Evolutionary conservation across 371 early-diverging fungal species (phyloP).

Genomic region (Mortierella sp.): DNA sequence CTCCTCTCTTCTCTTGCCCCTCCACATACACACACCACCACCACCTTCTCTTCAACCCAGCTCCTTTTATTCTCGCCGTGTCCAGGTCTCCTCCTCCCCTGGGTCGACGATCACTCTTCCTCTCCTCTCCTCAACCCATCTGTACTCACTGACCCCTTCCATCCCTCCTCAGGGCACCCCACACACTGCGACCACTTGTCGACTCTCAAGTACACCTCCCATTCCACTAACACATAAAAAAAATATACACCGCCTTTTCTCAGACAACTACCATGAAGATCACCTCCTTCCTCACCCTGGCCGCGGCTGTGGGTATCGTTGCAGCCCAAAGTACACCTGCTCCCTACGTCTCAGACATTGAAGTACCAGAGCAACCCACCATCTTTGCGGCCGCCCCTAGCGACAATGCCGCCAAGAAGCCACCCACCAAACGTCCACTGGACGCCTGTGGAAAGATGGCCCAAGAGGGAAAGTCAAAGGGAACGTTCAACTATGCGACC

Average conservation of each 20-base stretch:
- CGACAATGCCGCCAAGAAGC: not conserved
- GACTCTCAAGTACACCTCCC: not conserved
- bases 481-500: conserved; percentile 1
- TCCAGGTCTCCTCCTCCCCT: not conserved
- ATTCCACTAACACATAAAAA: too few relatives aligned
- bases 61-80: not conserved
- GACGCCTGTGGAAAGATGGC: conserved; percentile 21
- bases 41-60: not conserved
- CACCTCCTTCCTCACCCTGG: conserved; percentile 35
- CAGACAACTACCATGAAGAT: conserved; percentile 26
- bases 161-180: conserved; percentile 17
- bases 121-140: not conserved
- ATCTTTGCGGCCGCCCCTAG: not conserved
- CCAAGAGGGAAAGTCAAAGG: not conserved
- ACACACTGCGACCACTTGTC: not conserved
- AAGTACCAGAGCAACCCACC: not conserved
- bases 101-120: too few relatives aligned
- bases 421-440: not conserved
- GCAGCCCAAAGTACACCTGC: not conserved
- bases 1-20: not conserved
- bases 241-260: too few relatives aligned
- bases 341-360: not conserved
- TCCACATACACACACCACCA: not conserved
- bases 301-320: conserved; percentile 53
- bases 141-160: conserved; percentile 14